These are phyloP conservation scores for Ceratonia siliqua DNA, from an alignment of 306 rosid genomes.

Conservation along the genomic window DNA sequence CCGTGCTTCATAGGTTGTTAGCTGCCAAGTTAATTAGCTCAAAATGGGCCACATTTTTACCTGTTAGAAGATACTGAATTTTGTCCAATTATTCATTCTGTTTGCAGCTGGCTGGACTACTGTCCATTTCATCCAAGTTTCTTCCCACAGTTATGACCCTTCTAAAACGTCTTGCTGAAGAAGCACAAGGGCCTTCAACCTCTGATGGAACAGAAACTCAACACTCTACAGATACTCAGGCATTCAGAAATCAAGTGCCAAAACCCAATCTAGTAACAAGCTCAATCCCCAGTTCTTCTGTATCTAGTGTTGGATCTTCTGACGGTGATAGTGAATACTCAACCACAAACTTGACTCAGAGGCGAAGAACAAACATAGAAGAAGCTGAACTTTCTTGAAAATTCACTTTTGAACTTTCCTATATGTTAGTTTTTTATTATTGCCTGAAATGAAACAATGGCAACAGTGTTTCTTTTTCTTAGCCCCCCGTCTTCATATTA, in stretches of 20 bases:
- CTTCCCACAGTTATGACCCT: conserved; percentile 85
- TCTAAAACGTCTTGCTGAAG: conserved; percentile 74
- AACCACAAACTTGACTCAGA: conserved; percentile 52
- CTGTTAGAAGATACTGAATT: conserved; percentile 6
- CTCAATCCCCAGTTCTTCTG: conserved; percentile 44
- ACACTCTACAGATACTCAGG: conserved; percentile 41
- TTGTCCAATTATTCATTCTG: conserved; percentile 21
- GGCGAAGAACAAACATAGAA: conserved; percentile 46
- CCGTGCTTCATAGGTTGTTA: too few species aligned
- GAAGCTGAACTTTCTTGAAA: conserved; percentile 51
- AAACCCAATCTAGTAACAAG: conserved; percentile 42
- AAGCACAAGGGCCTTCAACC: conserved; percentile 58
- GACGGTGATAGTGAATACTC: conserved; percentile 48
- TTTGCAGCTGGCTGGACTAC: conserved; percentile 72
- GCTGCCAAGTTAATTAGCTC: conserved; percentile 17
- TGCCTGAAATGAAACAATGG: neutral
- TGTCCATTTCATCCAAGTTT: conserved; percentile 65
- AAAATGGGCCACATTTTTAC: neutral
- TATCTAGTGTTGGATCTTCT: conserved; percentile 56
- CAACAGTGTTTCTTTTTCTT: neutral
- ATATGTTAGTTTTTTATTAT: conserved; percentile 36
- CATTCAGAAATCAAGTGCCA: conserved; percentile 49
- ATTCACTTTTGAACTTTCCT: neutral
- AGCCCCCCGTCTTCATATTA: neutral
- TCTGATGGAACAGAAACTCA: conserved; percentile 44